Evolutionary conservation across 2,329 filamentous ascomycete genomes (phyloP), one percentile per base, ranked within the genome.

Genomic region (Pseudogymnoascus sp.): DNA sequence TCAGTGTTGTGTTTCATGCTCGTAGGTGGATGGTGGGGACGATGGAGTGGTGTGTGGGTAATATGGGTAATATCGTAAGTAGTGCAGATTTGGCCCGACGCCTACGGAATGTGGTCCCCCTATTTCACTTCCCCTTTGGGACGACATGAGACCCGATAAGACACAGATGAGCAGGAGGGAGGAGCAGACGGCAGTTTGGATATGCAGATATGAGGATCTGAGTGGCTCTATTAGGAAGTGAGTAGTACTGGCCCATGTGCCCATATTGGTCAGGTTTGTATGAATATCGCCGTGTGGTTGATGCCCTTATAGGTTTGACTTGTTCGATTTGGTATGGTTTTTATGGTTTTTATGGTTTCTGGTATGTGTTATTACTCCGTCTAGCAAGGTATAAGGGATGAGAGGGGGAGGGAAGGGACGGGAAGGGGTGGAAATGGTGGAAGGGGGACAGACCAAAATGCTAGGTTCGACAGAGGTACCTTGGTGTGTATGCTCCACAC

Each of bases 81-180:
- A 53, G 46, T 31, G 46, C 46, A 31, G 46, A 12, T 53, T 53
- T 31, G n/a, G 14, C n/a, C 46, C 25, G 8, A 31, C 25, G n/a
- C 8, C 25, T 11, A 16, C 8, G 46, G 46, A 31, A 53, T 53
- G 46, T 16, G n/a, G 46, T 53, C 46, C 46, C 46, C 46, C 46
- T 53, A 31, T 53, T 53, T 12, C 46, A 6, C 5, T 31, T 53
- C 46, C 46, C 46, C n/a, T 16, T 53, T 53, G n/a, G 46, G 46
- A 53, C 25, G 14, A 53, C 23, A 31, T 53, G 46, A 53, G 46
- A 53, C 46, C 46, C 46, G 46, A 53, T 53, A 53, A 53, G 46
- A 53, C 25, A 53, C 25, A 18, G 46, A 53, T 53, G 46, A 8
- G 25, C 46, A 53, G 1, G n/a, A 53, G 46, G 25, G n/a, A 16